Evolutionary conservation across 2,329 filamentous ascomycete genomes (phyloP), one percentile per base, ranked within the genome.

Genomic region (Davidsoniella eucalypti): DNA sequence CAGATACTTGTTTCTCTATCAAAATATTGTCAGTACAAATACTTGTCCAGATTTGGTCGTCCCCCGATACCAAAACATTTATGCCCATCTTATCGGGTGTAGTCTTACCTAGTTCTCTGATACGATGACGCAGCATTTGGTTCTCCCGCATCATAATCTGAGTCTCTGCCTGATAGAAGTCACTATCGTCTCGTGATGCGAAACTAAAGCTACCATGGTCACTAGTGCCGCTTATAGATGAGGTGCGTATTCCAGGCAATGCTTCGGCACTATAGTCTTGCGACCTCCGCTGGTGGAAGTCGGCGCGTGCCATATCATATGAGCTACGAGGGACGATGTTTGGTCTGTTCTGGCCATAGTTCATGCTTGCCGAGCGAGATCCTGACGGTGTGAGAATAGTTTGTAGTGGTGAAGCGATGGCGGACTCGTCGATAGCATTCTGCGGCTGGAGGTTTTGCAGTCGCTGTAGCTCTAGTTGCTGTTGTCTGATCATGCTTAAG

Each of bases 101-200:
- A 44, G n/a, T 47, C 69, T 57, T 65, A 83, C 82, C 82, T 12
- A 87, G 66, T 58, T 87, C 83, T 36, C 80, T 72, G 53, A 87
- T 84, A 45, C 84, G 72, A 61, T 80, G 73, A 54, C 81, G 78
- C 47, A 90, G 67, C 84, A 90, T 87, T 64, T 88, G 84, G 57
- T 88, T 90, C 66, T 88, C 84, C 23, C 84, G 71, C 18, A 79
- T 74, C 58, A 90, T 64, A 65, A 78, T 87, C 64, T 86, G 82
- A 1, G 83, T 86, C 65, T 90, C 84, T 4, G 84, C 84, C 61
- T 87, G 83, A 58, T 88, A 88, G 61, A 87, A 87, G 1, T 81
- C 80, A 55, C 74, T 80, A 61, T 88, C 84, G 58, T 87, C 84
- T 16, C 83, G 70, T 69, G 42, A 42, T 38, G 33, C n/a, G 9